Conservation (phyloP, 2,329 filamentous ascomycete genomes). For the Elsinoe perseae region DNA sequence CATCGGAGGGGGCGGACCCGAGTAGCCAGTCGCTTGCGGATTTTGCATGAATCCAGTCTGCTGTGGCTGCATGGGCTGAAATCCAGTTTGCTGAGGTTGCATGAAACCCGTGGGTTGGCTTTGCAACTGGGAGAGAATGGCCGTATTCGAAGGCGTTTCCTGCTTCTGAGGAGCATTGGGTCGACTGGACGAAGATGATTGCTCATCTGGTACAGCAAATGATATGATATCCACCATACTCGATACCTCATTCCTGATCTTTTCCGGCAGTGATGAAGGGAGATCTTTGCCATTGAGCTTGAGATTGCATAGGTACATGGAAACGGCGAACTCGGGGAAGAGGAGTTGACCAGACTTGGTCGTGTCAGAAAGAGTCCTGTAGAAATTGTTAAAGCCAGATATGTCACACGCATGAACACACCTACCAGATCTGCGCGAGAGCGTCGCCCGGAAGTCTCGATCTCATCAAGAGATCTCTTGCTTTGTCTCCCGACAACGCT, state of each 20-base stretch:
- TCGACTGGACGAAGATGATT: constrained; percentile 24
- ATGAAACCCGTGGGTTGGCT: constrained; percentile 50
- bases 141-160: constrained; percentile 57
- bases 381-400: not conserved
- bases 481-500: constrained; percentile 85
- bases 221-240: constrained; percentile 99
- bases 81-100: constrained; percentile 46
- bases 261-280: constrained; percentile 68
- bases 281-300: constrained; percentile 80
- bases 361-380: constrained; percentile 70
- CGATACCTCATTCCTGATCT: constrained; percentile 90
- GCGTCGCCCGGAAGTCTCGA: constrained; percentile 83
- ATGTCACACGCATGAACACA: constrained; percentile 20
- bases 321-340: constrained; percentile 93
- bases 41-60: constrained; percentile 49
- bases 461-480: constrained; percentile 76
- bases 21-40: constrained; percentile 70
- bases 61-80: constrained; percentile 45
- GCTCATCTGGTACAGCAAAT: constrained; percentile 78
- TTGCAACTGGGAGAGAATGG: constrained; percentile 51
- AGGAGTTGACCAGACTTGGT: constrained; percentile 93
- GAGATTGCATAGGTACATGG: constrained; percentile 97
- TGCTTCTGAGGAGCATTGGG: constrained; percentile 52
- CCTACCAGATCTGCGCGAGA: constrained; percentile 80
- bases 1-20: constrained; percentile 69